Base-by-base conservation (phyloP, 2,329 filamentous ascomycete genomes). In the Fusarium sp. region DNA sequence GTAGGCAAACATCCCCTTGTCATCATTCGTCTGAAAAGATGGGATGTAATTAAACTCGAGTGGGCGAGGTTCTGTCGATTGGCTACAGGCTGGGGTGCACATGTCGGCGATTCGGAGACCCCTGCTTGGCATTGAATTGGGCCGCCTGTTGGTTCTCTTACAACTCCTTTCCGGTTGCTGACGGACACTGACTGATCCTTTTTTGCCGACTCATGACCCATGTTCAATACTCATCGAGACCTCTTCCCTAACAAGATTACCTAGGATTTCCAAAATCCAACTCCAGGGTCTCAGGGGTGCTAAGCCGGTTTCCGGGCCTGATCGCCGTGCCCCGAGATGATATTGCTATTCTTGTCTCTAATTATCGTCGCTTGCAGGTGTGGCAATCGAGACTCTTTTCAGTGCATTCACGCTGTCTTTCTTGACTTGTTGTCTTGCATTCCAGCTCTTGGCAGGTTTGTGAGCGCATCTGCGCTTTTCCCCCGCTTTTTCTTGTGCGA, bases 41-140 rank as follows among this genome's bases (percentile, higher is more conserved):
- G 58, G 37, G 48, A 60, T 66, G 73, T 58, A 77, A 77, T 77
- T 77, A 77, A 77, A 77, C 75, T 76, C 63, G 61, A 63, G 69
- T 63, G 41, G 48, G 60, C 51, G 60, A 67, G 33, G 44, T 45
- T 39, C 61, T 67, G 46, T 62, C 68, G 58, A 77, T 77, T 77
- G 75, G 75, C 54, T 63, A 61, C 64, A 55, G 38, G 51, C 52
- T 29, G 46, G 62, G 68, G 58, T 58, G 23, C 45, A 61, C 39
- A 59, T 60, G 59, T 65, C 46, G 65, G 59, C 65, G 61, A 65
- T 59, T 61, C 41, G 57, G 55, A 46, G 58, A 66, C 65, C 70
- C 70, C 65, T 72, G 70, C 72, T 72, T 71, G 60, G 62, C 58
- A 45, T 48, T 51, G 58, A 29, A 54, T 55, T 63, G 51, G 51